A percentile compares a stretch with the other conserved stretches of the same genome.
Conservation (phyloP, 1,139 yeast species). For the Chernovozyma sophiae-reginae region DNA sequence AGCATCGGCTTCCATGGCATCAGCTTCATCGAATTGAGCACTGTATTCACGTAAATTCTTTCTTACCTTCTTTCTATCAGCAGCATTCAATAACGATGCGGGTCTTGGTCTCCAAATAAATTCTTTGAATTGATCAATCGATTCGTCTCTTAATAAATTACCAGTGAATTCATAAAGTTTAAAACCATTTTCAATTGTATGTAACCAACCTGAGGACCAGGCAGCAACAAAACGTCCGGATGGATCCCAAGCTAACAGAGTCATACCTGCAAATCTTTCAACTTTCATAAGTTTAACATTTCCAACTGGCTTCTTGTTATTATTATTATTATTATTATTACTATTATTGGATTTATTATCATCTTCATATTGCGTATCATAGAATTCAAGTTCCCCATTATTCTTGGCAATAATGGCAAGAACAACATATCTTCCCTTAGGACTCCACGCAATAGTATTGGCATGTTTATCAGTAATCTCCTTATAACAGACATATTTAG, state of each 20-base stretch:
- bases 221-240: conserved; percentile 88
- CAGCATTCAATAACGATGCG: conserved; percentile 64
- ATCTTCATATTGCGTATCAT: conserved; percentile 81
- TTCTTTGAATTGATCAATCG: conserved; percentile 78
- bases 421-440: conserved; percentile 86
- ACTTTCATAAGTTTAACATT: conserved; percentile 61
- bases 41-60: conserved; percentile 86
- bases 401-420: conserved; percentile 67
- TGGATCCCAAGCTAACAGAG: conserved; percentile 91
- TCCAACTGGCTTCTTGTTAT: conserved; percentile 40
- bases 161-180: conserved; percentile 85
- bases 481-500: conserved; percentile 38
- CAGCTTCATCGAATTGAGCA: conserved; percentile 91
- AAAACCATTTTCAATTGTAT: conserved; percentile 86
- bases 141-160: conserved; percentile 66
- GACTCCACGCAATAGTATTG: conserved; percentile 84
- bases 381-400: conserved; percentile 75
- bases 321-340: conserved; percentile 15
- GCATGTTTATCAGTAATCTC: conserved; percentile 58
- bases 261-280: conserved; percentile 72
- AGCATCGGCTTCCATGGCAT: conserved; percentile 94
- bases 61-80: conserved; percentile 84
- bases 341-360: conserved; percentile 24
- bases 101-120: conserved; percentile 99
- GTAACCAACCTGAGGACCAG: conserved; percentile 86